Evolutionary conservation across 768 basidiomycete species (phyloP).

Genomic region (Pisolithus microcarpus): DNA sequence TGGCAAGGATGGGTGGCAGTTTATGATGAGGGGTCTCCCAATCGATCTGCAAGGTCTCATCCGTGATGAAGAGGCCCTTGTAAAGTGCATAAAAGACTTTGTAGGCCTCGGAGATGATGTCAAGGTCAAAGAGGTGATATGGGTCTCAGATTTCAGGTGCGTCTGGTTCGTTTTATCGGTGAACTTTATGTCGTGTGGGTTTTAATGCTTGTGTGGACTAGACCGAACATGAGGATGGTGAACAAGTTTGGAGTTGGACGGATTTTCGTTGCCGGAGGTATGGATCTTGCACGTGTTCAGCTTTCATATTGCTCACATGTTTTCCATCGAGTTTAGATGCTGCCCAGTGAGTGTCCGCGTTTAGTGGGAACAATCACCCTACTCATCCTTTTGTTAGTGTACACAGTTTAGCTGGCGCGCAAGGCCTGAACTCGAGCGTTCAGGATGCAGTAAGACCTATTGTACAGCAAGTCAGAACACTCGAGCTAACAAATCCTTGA

Average conservation of each 20-base stretch:
- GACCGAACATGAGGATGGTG: background rate
- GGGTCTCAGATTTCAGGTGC: constrained; percentile 24
- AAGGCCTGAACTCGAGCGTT: constrained; percentile 16
- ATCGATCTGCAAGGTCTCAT: constrained; percentile 12
- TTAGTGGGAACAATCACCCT: background rate
- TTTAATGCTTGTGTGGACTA: background rate
- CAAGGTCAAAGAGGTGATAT: constrained; percentile 14
- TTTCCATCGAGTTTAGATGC: constrained; percentile 29
- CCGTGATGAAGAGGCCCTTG: constrained; percentile 19
- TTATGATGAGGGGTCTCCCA: constrained; percentile 3
- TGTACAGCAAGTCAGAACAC: background rate
- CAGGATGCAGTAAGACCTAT: constrained; percentile 4
- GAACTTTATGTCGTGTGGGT: no score
- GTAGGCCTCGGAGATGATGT: constrained; percentile 7
- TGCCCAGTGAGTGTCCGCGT: constrained; percentile 28
- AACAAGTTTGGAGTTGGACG: background rate
- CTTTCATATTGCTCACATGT: background rate
- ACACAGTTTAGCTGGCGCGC: constrained; percentile 39
- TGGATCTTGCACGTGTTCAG: background rate
- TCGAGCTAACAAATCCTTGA: background rate
- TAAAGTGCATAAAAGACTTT: constrained; percentile 22
- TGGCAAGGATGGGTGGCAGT: constrained; percentile 16
- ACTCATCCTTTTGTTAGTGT: constrained; percentile 7
- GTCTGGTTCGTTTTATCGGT: background rate
- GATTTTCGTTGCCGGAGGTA: constrained; percentile 43